Evolutionary conservation across 2,329 filamentous ascomycete species (phyloP).

Genomic region (Hortaea sp.): DNA sequence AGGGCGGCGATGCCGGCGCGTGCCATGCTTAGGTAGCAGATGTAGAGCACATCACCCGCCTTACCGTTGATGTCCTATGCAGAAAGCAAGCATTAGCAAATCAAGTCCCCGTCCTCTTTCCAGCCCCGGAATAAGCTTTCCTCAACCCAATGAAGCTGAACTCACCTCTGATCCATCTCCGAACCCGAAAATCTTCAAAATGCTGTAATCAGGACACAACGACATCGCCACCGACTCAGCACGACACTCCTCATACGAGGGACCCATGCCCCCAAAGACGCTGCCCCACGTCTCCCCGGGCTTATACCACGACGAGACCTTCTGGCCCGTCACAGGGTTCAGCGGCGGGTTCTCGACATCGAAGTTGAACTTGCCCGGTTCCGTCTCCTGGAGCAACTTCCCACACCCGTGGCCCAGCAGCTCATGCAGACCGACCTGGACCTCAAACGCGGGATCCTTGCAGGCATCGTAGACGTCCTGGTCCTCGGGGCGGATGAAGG

Average conservation of each 20-base stretch:
- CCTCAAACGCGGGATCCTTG: conserved; percentile 81
- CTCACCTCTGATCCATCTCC: conserved; percentile 55
- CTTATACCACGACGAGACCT: conserved; percentile 81
- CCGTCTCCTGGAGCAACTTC: conserved; percentile 84
- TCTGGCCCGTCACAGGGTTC: conserved; percentile 68
- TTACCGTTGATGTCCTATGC: conserved; percentile 55
- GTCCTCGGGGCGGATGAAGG: conserved; percentile 75
- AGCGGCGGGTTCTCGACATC: conserved; percentile 70
- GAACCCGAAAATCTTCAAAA: conserved; percentile 85
- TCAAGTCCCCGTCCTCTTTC: background rate
- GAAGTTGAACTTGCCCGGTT: conserved; percentile 77
- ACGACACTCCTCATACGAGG: conserved; percentile 87
- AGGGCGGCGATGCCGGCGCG: conserved; percentile 79
- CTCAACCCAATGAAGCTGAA: background rate
- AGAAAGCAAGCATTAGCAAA: background rate
- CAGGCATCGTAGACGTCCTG: conserved; percentile 70
- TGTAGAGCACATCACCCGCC: conserved; percentile 80
- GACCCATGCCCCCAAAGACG: conserved; percentile 79
- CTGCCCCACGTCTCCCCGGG: conserved; percentile 91
- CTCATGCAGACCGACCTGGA: conserved; percentile 92
- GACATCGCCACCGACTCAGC: conserved; percentile 92
- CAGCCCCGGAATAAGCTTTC: background rate
- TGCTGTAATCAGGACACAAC: conserved; percentile 76
- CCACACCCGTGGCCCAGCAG: conserved; percentile 83
- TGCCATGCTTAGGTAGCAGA: conserved; percentile 86